These are phyloP conservation scores for Gaertneriomyces sp. DNA, from an alignment of 192 early-diverging fungal genomes.

Conservation along the genomic window DNA sequence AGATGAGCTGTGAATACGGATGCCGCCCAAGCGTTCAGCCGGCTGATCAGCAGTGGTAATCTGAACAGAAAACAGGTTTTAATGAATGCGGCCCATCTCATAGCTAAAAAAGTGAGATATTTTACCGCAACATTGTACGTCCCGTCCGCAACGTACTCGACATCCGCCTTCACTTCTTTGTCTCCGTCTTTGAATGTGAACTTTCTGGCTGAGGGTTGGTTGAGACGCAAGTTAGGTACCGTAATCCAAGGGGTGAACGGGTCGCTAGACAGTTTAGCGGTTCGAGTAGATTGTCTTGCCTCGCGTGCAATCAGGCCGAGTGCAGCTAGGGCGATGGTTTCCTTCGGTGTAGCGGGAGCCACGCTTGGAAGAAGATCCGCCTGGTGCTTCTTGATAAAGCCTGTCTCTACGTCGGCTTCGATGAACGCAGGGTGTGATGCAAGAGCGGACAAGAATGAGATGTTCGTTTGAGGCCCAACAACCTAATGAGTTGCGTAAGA, in stretches of 20 bases:
- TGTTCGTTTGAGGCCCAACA: constrained; percentile 89
- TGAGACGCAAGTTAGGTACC: constrained; percentile 45
- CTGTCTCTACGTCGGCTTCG: constrained; percentile 86
- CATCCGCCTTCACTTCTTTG: constrained; percentile 6
- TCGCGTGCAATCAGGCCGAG: constrained; percentile 42
- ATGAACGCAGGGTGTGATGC: constrained; percentile 78
- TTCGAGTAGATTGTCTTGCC: background rate
- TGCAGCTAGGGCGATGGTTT: constrained; percentile 66
- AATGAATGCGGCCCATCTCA: too few species aligned
- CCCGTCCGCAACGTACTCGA: background rate
- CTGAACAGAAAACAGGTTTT: too few species aligned
- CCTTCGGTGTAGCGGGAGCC: constrained; percentile 33
- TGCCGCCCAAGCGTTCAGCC: too few species aligned
- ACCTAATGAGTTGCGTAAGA: constrained; percentile 40
- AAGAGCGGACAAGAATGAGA: constrained; percentile 81
- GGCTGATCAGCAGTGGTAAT: too few species aligned
- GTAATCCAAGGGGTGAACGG: constrained; percentile 26
- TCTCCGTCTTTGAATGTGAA: constrained; percentile 25
- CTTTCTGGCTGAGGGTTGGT: constrained; percentile 26
- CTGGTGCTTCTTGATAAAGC: constrained; percentile 82
- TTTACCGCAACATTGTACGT: background rate
- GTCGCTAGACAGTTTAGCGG: background rate
- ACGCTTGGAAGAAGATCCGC: constrained; percentile 52
- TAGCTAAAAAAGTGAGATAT: too few species aligned
- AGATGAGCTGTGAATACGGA: too few species aligned